A percentile compares a stretch with the other conserved stretches of the same genome.
These are phyloP conservation scores for Coniochaeta pulveracea DNA, from an alignment of 2,329 filamentous ascomycete genomes.

Conservation along the genomic window DNA sequence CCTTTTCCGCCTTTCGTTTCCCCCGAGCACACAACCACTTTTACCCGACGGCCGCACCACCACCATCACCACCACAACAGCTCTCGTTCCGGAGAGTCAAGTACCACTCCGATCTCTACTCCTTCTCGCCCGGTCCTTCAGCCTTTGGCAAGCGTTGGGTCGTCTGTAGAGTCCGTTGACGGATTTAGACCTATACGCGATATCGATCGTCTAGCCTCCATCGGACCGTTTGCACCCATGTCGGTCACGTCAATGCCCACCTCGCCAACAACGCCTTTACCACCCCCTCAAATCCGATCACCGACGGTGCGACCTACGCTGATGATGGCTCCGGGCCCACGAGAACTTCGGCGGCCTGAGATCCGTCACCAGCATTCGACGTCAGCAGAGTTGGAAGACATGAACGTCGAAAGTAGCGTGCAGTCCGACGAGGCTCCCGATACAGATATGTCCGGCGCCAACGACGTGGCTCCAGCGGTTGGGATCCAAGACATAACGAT, in stretches of 20 bases:
- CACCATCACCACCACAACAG: constrained; percentile 32
- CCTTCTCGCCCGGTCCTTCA: constrained; percentile 45
- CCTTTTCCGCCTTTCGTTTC: constrained; percentile 58
- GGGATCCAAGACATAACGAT: constrained; percentile 74
- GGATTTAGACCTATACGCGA: constrained; percentile 73
- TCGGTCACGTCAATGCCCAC: constrained; percentile 80
- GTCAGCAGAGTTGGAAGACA: constrained; percentile 70
- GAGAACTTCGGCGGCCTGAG: constrained; percentile 62
- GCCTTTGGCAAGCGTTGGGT: constrained; percentile 54
- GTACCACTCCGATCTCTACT: constrained; percentile 38
- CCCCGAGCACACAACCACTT: constrained; percentile 58
- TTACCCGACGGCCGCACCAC: constrained; percentile 21
- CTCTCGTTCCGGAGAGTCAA: constrained; percentile 31
- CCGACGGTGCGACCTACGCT: constrained; percentile 42
- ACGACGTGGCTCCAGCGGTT: constrained; percentile 70
- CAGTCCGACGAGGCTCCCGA: constrained; percentile 68
- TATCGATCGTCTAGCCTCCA: constrained; percentile 71
- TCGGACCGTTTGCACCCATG: constrained; percentile 57
- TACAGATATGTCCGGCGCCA: constrained; percentile 67
- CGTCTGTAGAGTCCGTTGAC: constrained; percentile 58
- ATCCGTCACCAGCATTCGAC: constrained; percentile 87
- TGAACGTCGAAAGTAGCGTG: constrained; percentile 65
- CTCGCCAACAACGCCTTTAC: constrained; percentile 76
- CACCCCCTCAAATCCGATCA: constrained; percentile 50
- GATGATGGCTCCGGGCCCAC: constrained; percentile 37